Conservation (phyloP, 768 basidiomycete species). For the Suillus subalutaceus region DNA sequence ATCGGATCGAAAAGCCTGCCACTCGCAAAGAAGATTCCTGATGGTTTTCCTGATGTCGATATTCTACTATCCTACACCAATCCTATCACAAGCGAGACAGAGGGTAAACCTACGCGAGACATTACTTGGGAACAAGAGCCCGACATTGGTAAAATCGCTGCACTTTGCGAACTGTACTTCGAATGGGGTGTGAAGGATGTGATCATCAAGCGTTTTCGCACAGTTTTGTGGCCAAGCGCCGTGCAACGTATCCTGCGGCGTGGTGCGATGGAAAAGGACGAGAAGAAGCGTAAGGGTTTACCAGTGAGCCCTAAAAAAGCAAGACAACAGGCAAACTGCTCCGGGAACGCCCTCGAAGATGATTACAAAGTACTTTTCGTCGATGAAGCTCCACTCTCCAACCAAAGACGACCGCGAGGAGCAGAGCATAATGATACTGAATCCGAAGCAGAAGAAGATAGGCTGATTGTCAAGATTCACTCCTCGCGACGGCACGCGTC, state of each 20-base stretch:
- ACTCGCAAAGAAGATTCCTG: conserved; percentile 64
- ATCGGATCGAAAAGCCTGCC: conserved; percentile 67
- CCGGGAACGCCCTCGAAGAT: conserved; percentile 52
- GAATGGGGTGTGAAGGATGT: conserved; percentile 89
- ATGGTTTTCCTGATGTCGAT: conserved; percentile 72
- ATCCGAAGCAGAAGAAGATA: conserved; percentile 13
- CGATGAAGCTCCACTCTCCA: conserved; percentile 39
- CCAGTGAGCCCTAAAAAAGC: conserved; percentile 44
- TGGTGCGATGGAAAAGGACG: conserved; percentile 54
- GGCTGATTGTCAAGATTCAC: conserved; percentile 48
- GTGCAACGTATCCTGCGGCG: conserved; percentile 74
- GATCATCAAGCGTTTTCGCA: conserved; percentile 84
- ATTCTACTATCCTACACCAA: conserved; percentile 77
- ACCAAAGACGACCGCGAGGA: not conserved
- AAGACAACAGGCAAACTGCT: conserved; percentile 24
- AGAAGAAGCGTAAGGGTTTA: conserved; percentile 11
- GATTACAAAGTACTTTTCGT: conserved; percentile 59
- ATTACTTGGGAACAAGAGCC: conserved; percentile 61
- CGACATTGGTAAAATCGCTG: conserved; percentile 71
- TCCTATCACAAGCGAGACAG: conserved; percentile 74
- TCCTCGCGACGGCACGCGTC: conserved; percentile 66
- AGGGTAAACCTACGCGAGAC: conserved; percentile 46
- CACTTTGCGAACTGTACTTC: conserved; percentile 83
- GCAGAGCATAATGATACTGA: conserved; percentile 12
- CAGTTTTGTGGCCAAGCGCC: conserved; percentile 78